These are phyloP conservation scores for Hygrocybe coccinea DNA, from an alignment of 768 basidiomycete genomes.

Conservation along the genomic window DNA sequence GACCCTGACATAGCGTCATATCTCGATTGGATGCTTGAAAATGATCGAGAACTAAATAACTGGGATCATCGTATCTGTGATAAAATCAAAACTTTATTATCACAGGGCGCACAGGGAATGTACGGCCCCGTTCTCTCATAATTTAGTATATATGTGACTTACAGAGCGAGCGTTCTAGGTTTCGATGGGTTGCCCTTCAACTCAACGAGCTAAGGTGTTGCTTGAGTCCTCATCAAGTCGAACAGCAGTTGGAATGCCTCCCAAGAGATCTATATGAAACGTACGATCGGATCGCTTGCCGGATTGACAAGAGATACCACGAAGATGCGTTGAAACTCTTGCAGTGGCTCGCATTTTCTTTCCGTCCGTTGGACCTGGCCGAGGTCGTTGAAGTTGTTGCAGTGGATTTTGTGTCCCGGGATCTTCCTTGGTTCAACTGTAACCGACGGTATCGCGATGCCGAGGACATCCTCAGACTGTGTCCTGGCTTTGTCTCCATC, in stretches of 20 bases:
- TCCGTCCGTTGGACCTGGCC: slow-evolving; percentile 12
- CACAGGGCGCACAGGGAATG: slow-evolving; percentile 8
- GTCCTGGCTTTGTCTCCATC: slow-evolving; percentile 8
- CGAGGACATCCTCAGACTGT: slow-evolving; percentile 6
- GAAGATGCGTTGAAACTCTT: slow-evolving; percentile 12
- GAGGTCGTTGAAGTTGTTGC: slow-evolving; percentile 20
- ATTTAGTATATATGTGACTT: background rate
- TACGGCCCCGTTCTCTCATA: background rate
- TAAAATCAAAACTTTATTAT: background rate
- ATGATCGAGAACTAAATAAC: background rate
- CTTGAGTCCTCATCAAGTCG: slow-evolving; percentile 8
- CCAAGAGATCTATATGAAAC: slow-evolving; percentile 12
- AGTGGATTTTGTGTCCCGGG: slow-evolving; percentile 9
- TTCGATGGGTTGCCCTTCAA: slow-evolving; percentile 21
- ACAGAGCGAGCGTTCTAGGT: slow-evolving; percentile 11
- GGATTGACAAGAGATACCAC: slow-evolving; percentile 13
- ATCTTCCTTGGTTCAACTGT: slow-evolving; percentile 1
- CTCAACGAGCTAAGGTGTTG: slow-evolving; percentile 16
- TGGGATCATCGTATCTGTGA: background rate
- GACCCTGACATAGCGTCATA: slow-evolving; percentile 8
- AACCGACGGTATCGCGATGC: slow-evolving; percentile 4
- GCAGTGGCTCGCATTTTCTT: slow-evolving; percentile 15
- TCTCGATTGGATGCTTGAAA: background rate
- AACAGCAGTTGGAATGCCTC: slow-evolving; percentile 13
- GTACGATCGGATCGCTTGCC: slow-evolving; percentile 19